These are phyloP conservation scores for Paraphaeosphaeria minitans DNA, from an alignment of 2,329 filamentous ascomycete species.

Conservation along the genomic window DNA sequence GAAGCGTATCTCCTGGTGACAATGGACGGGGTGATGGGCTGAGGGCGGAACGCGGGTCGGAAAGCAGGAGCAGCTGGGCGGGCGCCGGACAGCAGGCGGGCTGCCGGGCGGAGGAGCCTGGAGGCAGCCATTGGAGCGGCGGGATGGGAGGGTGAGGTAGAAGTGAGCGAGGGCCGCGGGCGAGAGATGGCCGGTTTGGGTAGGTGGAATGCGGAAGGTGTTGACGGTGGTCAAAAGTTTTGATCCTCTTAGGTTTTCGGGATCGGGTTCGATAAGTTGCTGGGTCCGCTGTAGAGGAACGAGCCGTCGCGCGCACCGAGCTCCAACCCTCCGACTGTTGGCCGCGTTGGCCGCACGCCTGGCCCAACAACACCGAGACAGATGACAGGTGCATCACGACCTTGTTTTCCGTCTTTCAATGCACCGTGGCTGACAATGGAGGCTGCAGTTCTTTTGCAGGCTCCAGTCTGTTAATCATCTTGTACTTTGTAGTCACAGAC, in stretches of 20 bases:
- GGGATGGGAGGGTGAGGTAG: constrained; percentile 17
- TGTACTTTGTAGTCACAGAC: too few relatives aligned
- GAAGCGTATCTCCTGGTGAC: constrained; percentile 61
- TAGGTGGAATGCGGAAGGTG: constrained; percentile 26
- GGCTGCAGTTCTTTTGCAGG: too few relatives aligned
- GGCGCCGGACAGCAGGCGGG: constrained; percentile 64
- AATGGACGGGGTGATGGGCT: constrained; percentile 55
- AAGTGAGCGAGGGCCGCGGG: constrained; percentile 28
- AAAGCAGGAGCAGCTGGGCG: constrained; percentile 56
- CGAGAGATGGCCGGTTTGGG: constrained; percentile 33
- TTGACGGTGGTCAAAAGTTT: constrained; percentile 31
- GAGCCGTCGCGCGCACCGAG: too few relatives aligned
- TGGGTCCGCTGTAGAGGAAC: too few relatives aligned
- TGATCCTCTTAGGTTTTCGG: constrained; percentile 15
- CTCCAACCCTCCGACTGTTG: background rate
- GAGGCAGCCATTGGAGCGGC: constrained; percentile 59
- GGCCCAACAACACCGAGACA: background rate
- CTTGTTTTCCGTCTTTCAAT: too few relatives aligned
- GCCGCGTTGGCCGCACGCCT: background rate
- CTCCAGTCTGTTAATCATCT: too few relatives aligned
- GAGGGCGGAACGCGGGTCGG: constrained; percentile 58
- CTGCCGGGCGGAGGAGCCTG: constrained; percentile 68
- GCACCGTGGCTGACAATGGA: too few relatives aligned
- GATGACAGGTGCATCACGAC: too few relatives aligned
- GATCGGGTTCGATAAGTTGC: constrained; percentile 14